A percentile compares a stretch with the other conserved stretches of the same genome.
Evolutionary conservation across 768 basidiomycete genomes (phyloP).

Genomic region (Fistulinella prunicolor): DNA sequence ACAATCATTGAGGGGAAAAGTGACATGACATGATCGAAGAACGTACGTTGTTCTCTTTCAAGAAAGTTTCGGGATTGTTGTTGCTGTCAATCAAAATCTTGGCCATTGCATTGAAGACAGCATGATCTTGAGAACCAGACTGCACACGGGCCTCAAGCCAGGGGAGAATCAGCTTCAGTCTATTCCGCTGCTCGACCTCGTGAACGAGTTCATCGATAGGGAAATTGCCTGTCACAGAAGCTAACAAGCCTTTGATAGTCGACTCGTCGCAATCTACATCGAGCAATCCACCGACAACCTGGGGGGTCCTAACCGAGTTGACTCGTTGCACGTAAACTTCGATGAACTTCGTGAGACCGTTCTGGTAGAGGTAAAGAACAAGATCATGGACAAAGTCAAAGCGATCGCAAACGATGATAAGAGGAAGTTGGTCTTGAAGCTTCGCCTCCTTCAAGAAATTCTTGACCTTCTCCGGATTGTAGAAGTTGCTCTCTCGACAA

Average conservation of each 20-base stretch:
- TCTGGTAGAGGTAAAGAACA: constrained; percentile 97
- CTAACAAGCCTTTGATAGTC: constrained; percentile 91
- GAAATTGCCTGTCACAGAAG: constrained; percentile 94
- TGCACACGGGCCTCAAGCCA: constrained; percentile 95
- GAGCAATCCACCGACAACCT: constrained; percentile 93
- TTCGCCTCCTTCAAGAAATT: constrained; percentile 99
- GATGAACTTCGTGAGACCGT: constrained; percentile 93
- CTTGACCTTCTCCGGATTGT: constrained; percentile 99
- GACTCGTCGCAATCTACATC: constrained; percentile 98
- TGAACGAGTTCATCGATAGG: constrained; percentile 96
- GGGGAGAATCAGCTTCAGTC: constrained; percentile 94
- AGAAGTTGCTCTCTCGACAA: constrained; percentile 93
- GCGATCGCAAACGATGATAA: constrained; percentile 99
- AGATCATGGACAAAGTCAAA: constrained; percentile 99
- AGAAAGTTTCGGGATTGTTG: constrained; percentile 95
- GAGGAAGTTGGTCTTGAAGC: constrained; percentile 90
- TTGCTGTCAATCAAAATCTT: constrained; percentile 99
- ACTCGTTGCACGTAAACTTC: constrained; percentile 99
- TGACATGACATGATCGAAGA: neutral
- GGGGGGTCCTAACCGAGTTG: constrained; percentile 95
- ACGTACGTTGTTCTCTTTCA: constrained; percentile 97
- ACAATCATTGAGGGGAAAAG: constrained; percentile 7
- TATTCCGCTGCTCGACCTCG: constrained; percentile 94
- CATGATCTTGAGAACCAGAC: constrained; percentile 89
- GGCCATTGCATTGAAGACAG: constrained; percentile 95